These are phyloP conservation scores for Aspergillus baeticus DNA, from an alignment of 495 filamentous ascomycete species.

Conservation along the genomic window DNA sequence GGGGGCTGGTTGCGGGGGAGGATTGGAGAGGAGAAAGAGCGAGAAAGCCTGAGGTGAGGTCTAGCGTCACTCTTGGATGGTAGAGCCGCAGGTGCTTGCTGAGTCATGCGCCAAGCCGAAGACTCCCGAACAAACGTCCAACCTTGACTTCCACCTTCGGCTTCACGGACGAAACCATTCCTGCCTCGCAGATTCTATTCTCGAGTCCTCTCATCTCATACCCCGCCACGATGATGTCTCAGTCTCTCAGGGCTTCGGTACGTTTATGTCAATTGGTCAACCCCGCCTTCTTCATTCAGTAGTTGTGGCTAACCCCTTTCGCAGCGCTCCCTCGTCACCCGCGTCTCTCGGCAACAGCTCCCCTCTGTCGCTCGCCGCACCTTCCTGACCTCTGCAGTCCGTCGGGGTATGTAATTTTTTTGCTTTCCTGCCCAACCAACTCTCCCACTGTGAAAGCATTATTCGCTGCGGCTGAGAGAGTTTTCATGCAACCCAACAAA, in stretches of 20 bases:
- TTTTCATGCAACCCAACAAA: not conserved
- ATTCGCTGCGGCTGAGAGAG: not conserved
- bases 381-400: constrained; percentile 62
- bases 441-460: not conserved
- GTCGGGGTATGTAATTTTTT: constrained; percentile 36
- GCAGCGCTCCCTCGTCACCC: constrained; percentile 80
- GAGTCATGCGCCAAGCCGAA: constrained; percentile 31
- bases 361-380: constrained; percentile 67
- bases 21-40: constrained; percentile 14
- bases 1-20: constrained; percentile 18
- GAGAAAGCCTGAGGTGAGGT: constrained; percentile 9
- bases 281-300: constrained; percentile 1
- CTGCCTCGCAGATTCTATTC: constrained; percentile 29
- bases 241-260: constrained; percentile 68
- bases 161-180: constrained; percentile 38
- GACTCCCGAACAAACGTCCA: constrained; percentile 27
- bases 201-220: constrained; percentile 31
- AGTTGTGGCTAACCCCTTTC: constrained; percentile 24
- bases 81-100: constrained; percentile 23
- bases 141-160: constrained; percentile 27
- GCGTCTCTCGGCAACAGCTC: constrained; percentile 68
- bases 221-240: constrained; percentile 61
- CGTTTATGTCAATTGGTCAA: constrained; percentile 19
- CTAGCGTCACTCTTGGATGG: not conserved
- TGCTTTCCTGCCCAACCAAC: not conserved